Conservation (phyloP, 2,329 filamentous ascomycete species). For the Boeremia lycopersici region DNA sequence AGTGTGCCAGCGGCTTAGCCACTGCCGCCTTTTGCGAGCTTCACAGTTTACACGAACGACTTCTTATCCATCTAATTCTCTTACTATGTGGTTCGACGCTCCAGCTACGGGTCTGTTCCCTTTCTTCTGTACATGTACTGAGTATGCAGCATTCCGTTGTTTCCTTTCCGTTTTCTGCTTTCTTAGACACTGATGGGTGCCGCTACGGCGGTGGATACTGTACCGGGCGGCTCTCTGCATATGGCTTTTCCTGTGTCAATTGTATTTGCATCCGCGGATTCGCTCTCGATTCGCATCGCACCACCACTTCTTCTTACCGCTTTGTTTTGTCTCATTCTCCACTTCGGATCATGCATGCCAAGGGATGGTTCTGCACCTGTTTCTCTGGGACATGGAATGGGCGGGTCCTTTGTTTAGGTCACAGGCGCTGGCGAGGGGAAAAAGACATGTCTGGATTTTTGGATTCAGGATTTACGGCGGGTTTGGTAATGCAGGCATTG, state of each 20-base stretch:
- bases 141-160: conserved; percentile 23
- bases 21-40: conserved; percentile 19
- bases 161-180: conserved; percentile 18
- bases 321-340: conserved; percentile 20
- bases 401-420: conserved; percentile 19
- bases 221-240: conserved; percentile 20
- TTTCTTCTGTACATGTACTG: conserved; percentile 39
- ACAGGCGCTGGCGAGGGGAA: conserved; percentile 18
- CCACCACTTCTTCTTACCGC: conserved; percentile 24
- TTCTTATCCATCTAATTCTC: conserved; percentile 20
- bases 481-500: conserved; percentile 29
- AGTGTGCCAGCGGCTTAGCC: conserved; percentile 12
- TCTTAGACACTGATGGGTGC: conserved; percentile 19
- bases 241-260: conserved; percentile 17
- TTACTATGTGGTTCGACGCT: conserved; percentile 6
- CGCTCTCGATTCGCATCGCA: conserved; percentile 11
- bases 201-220: conserved; percentile 13
- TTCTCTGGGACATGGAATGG: conserved; percentile 15
- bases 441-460: conserved; percentile 17
- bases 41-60: conserved; percentile 8
- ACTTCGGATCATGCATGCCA: conserved; percentile 19
- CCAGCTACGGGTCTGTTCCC: conserved; percentile 9
- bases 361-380: conserved; percentile 22
- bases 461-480: conserved; percentile 29
- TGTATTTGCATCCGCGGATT: conserved; percentile 15